These are phyloP conservation scores for Mimosa bimucronata DNA, from an alignment of 306 rosid species.

Conservation along the genomic window DNA sequence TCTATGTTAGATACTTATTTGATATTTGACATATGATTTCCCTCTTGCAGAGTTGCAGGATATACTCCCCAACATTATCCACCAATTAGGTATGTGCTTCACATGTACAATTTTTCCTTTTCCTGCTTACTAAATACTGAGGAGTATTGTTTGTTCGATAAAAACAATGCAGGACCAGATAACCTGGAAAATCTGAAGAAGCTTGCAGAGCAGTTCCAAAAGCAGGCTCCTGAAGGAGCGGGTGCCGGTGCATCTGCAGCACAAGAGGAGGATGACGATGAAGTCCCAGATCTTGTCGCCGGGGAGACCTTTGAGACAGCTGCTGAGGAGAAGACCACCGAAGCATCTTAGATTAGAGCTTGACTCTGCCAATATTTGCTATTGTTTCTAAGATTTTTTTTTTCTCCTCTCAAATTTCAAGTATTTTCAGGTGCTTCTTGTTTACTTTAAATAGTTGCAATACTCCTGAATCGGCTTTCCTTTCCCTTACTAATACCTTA, in stretches of 20 bases:
- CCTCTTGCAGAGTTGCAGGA: conserved; percentile 89
- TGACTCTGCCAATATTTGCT: conserved; percentile 52
- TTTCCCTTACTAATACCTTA: conserved; percentile 1
- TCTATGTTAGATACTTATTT: not conserved
- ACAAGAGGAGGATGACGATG: conserved; percentile 75
- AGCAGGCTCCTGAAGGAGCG: conserved; percentile 76
- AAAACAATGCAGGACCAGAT: conserved; percentile 71
- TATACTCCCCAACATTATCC: conserved; percentile 87
- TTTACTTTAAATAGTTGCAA: conserved; percentile 40
- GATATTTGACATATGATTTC: conserved; percentile 22
- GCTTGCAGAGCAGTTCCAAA: conserved; percentile 87
- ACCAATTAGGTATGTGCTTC: conserved; percentile 77
- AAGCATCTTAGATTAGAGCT: conserved; percentile 56
- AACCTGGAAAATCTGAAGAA: conserved; percentile 93
- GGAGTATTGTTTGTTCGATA: not conserved
- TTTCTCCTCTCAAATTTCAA: conserved; percentile 24
- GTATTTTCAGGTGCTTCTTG: conserved; percentile 47
- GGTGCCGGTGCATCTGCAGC: conserved; percentile 50
- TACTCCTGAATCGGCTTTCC: conserved; percentile 41
- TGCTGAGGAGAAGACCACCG: conserved; percentile 67
- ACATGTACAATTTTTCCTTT: not conserved
- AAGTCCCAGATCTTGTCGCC: conserved; percentile 86
- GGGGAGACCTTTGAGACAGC: conserved; percentile 90
- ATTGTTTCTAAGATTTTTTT: conserved; percentile 26
- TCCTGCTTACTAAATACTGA: not conserved